phyloP scores from a whole-genome alignment of 345 rosid genomes.

The thale cress (Arabidopsis thaliana) region DNA sequence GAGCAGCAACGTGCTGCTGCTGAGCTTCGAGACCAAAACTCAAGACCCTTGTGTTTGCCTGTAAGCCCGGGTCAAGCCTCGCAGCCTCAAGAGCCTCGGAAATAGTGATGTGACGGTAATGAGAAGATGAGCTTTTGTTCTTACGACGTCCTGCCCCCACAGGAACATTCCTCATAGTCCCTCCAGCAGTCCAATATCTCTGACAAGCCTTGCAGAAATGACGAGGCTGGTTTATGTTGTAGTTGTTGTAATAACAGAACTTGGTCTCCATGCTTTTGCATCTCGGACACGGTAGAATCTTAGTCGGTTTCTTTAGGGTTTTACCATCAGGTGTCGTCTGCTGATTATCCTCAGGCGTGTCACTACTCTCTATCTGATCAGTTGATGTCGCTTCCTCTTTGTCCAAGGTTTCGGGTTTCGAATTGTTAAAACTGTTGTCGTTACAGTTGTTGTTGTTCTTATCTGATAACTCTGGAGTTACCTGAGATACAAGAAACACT shows the following conservation, averaged over 20 bases:
- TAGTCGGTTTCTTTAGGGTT: constrained; percentile 84
- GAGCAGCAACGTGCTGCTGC: constrained; percentile 49
- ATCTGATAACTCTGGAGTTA: constrained; percentile 23
- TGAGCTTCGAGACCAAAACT: constrained; percentile 65
- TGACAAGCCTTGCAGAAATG: constrained; percentile 97
- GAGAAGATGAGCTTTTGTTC: constrained; percentile 74
- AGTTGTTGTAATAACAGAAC: constrained; percentile 92
- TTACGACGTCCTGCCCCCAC: constrained; percentile 94
- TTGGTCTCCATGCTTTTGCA: constrained; percentile 93
- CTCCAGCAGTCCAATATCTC: constrained; percentile 95
- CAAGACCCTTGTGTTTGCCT: constrained; percentile 61
- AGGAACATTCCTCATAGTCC: constrained; percentile 90
- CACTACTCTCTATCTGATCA: constrained; percentile 50
- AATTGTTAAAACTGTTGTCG: constrained; percentile 4
- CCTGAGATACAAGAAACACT: constrained; percentile 18
- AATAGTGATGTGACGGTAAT: constrained; percentile 68
- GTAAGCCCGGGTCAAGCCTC: constrained; percentile 55
- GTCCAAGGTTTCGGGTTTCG: constrained; percentile 45
- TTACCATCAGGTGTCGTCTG: constrained; percentile 48
- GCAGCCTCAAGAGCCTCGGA: constrained; percentile 79
- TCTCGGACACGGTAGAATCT: constrained; percentile 87
- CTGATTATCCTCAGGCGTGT: constrained; percentile 39
- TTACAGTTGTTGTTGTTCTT: constrained; percentile 14
- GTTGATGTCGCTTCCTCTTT: constrained; percentile 51
- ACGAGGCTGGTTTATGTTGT: constrained; percentile 89